A percentile compares a stretch with the other conserved stretches of the same genome.
Conservation (phyloP, 306 rosid genomes). For the Gastrolobium bilobum region DNA sequence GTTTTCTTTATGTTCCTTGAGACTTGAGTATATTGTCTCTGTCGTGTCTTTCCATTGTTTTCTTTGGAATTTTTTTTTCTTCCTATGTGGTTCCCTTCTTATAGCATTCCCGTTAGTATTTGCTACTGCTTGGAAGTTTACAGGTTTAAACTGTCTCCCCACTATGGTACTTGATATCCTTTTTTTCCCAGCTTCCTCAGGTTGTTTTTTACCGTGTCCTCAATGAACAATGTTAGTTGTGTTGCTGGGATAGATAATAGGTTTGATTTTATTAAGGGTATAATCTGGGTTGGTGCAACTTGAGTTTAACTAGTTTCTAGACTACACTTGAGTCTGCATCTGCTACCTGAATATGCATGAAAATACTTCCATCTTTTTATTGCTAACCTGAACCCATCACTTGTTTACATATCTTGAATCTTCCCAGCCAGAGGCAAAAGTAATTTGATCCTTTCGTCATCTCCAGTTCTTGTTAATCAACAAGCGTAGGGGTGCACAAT, state of each 20-base stretch:
- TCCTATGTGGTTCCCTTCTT: neutral
- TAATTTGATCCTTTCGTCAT: neutral
- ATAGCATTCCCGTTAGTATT: neutral
- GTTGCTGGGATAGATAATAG: conserved; percentile 13
- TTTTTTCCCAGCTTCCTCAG: neutral
- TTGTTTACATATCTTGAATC: neutral
- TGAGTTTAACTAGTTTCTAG: conserved; percentile 41
- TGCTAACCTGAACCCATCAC: neutral
- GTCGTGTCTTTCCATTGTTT: conserved; percentile 1
- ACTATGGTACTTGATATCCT: neutral
- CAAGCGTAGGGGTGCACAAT: neutral
- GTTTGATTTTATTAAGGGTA: conserved; percentile 1
- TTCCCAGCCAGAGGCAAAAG: neutral
- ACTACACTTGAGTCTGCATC: conserved; percentile 26
- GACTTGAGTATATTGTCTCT: neutral
- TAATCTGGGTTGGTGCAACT: conserved; percentile 14
- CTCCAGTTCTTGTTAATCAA: neutral
- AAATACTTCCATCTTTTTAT: neutral
- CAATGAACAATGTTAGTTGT: conserved; percentile 10
- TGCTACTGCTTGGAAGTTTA: neutral
- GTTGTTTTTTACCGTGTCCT: neutral
- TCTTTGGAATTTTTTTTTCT: neutral
- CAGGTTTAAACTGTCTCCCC: neutral
- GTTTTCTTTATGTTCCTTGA: conserved; percentile 38
- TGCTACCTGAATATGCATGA: conserved; percentile 29